A percentile compares a stretch with the other conserved stretches of the same genome.
phyloP scores from a whole-genome alignment of 108 stramenopile species.

The Poteriospumella lacustris region DNA sequence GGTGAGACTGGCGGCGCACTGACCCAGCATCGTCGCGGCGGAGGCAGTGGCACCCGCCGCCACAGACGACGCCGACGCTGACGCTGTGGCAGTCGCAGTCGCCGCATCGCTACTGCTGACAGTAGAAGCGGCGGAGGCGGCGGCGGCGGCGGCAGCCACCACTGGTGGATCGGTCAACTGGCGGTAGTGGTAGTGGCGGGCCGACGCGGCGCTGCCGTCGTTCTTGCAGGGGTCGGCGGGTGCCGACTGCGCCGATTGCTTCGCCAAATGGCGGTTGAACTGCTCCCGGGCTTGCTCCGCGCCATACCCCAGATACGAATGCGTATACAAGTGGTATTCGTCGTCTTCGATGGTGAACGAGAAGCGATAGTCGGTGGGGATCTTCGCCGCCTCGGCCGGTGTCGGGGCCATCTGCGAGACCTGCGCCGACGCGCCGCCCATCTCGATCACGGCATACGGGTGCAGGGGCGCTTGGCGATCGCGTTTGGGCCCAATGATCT shows the following conservation, averaged over 20 bases:
- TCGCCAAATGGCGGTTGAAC: background rate
- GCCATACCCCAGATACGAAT: constrained; percentile 42
- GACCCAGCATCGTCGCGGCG: too few species aligned
- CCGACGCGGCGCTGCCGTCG: background rate
- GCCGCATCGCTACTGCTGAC: background rate
- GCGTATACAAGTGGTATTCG: constrained; percentile 33
- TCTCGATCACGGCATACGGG: constrained; percentile 31
- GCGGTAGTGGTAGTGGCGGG: too few species aligned
- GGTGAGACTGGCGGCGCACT: background rate
- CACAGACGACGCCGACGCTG: background rate
- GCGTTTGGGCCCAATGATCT: constrained; percentile 13
- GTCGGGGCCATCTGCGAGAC: constrained; percentile 25
- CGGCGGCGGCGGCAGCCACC: too few species aligned
- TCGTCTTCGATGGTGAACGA: background rate
- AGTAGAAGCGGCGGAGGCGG: background rate
- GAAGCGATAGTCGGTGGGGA: background rate
- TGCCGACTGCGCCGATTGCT: background rate
- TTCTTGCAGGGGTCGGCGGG: background rate
- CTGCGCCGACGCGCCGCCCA: constrained; percentile 43
- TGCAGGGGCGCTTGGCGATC: background rate
- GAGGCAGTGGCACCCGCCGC: background rate
- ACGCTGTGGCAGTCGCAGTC: background rate
- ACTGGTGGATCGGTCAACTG: too few species aligned
- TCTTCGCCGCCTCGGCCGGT: background rate
- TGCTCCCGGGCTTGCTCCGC: constrained; percentile 4